phyloP scores from a whole-genome alignment of 1,284 basidiomycete species.

The Austroboletus novae-zelandiae region DNA sequence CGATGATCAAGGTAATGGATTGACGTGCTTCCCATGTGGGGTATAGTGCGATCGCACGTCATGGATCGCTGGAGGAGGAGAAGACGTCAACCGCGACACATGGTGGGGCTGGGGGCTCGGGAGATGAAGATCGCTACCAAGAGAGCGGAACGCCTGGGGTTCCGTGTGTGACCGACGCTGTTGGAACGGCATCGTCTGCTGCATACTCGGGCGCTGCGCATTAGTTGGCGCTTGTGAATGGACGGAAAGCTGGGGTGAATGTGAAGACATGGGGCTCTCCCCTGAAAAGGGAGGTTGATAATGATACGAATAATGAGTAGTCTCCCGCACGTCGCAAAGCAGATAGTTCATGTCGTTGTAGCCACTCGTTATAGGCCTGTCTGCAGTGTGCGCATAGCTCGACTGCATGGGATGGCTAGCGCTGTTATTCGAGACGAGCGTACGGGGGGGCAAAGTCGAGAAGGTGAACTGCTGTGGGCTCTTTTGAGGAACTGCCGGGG shows the following conservation, averaged over 20 bases:
- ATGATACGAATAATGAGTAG: conserved; percentile 36
- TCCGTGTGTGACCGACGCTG: conserved; percentile 35
- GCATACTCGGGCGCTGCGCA: conserved; percentile 28
- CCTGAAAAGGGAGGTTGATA: conserved; percentile 34
- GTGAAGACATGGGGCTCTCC: conserved; percentile 33
- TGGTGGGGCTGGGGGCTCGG: conserved; percentile 33
- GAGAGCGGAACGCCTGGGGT: conserved; percentile 31
- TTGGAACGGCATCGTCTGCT: conserved; percentile 31
- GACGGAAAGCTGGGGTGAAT: conserved; percentile 34
- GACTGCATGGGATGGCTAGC: conserved; percentile 30
- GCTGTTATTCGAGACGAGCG: conserved; percentile 30
- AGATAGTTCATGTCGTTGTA: conserved; percentile 36
- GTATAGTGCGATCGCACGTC: conserved; percentile 37
- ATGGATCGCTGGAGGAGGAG: conserved; percentile 33
- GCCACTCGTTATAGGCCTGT: conserved; percentile 32
- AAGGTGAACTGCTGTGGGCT: conserved; percentile 37
- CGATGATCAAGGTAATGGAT: conserved; percentile 35
- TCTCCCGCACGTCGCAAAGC: conserved; percentile 34
- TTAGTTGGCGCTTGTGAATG: conserved; percentile 32
- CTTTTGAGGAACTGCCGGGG: conserved; percentile 32
- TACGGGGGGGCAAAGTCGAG: conserved; percentile 30
- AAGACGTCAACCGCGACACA: conserved; percentile 31
- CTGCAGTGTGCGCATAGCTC: conserved; percentile 29
- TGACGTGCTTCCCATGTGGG: conserved; percentile 37
- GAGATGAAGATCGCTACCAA: conserved; percentile 33